phyloP scores from a whole-genome alignment of 805 yeast species.

The Cyberlindnera veronae region DNA sequence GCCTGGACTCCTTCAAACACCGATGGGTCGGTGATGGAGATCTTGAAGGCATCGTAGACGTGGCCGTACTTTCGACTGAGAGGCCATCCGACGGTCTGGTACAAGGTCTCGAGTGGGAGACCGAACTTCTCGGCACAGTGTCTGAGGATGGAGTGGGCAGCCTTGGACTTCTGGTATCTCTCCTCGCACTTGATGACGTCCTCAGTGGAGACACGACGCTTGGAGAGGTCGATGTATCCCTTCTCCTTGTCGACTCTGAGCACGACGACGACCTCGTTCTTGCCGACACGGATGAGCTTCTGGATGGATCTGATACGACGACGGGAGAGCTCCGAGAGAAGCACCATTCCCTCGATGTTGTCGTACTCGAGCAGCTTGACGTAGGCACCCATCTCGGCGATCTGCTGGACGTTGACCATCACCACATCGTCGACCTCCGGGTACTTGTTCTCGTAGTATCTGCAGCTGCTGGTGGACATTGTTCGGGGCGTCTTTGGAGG shows the following conservation, averaged over 20 bases:
- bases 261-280: slow-evolving; percentile 97
- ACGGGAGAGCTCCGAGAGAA: slow-evolving; percentile 92
- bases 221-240: slow-evolving; percentile 96
- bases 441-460: slow-evolving; percentile 96
- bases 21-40: slow-evolving; percentile 84
- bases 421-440: slow-evolving; percentile 99
- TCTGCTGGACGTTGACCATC: slow-evolving; percentile 97
- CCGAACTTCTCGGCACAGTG: slow-evolving; percentile 97
- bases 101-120: slow-evolving; percentile 78
- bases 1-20: slow-evolving; percentile 79
- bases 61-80: slow-evolving; percentile 93
- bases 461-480: slow-evolving; percentile 87
- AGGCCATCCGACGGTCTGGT: slow-evolving; percentile 95
- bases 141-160: slow-evolving; percentile 96
- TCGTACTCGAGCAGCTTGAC: slow-evolving; percentile 94
- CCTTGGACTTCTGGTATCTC: slow-evolving; percentile 92
- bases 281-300: slow-evolving; percentile 95
- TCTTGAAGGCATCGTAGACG: slow-evolving; percentile 95
- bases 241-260: slow-evolving; percentile 97
- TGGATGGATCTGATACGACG: slow-evolving; percentile 98
- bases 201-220: slow-evolving; percentile 97
- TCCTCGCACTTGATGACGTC: slow-evolving; percentile 97
- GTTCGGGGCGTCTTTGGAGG: not conserved
- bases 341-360: slow-evolving; percentile 98
- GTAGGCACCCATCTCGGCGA: slow-evolving; percentile 99